Evolutionary conservation across 331 rosid genomes (phyloP).

Genomic region (Ulmus americana): DNA sequence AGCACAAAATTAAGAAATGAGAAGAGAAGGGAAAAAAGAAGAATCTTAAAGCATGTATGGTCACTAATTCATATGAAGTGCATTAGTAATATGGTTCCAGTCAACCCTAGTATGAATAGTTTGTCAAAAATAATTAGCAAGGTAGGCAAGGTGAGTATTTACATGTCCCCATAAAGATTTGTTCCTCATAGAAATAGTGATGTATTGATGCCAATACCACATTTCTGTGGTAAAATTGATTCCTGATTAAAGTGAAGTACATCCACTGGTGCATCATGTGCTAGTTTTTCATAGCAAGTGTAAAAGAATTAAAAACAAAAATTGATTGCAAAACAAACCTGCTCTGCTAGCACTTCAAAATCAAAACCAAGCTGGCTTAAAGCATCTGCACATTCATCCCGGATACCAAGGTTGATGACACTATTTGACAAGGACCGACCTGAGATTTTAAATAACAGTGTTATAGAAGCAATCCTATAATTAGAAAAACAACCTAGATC

Average conservation of each 20-base stretch:
- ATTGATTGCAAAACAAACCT: conserved; percentile 28
- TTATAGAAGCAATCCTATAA: conserved; percentile 5
- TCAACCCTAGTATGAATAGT: not conserved
- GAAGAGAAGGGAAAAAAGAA: not conserved
- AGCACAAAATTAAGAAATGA: not conserved
- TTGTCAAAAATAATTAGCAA: not conserved
- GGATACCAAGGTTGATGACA: conserved; percentile 66
- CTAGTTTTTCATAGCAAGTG: not conserved
- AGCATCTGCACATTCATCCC: conserved; percentile 70
- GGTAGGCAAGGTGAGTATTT: not conserved
- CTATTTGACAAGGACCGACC: conserved; percentile 75
- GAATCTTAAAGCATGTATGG: not conserved
- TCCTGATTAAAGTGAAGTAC: not conserved
- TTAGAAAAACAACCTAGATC: not conserved
- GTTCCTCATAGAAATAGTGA: not conserved
- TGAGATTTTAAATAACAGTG: conserved; percentile 28
- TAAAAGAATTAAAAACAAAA: not conserved
- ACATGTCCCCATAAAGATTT: not conserved
- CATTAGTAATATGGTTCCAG: not conserved
- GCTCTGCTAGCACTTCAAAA: conserved; percentile 73
- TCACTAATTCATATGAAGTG: not conserved
- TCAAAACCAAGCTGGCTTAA: conserved; percentile 72
- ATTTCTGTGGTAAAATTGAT: not conserved
- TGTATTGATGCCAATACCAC: not conserved
- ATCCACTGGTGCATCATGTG: not conserved